Evolutionary conservation across 257 asterid species (phyloP).

Genomic region (Gynochthodes officinalis): DNA sequence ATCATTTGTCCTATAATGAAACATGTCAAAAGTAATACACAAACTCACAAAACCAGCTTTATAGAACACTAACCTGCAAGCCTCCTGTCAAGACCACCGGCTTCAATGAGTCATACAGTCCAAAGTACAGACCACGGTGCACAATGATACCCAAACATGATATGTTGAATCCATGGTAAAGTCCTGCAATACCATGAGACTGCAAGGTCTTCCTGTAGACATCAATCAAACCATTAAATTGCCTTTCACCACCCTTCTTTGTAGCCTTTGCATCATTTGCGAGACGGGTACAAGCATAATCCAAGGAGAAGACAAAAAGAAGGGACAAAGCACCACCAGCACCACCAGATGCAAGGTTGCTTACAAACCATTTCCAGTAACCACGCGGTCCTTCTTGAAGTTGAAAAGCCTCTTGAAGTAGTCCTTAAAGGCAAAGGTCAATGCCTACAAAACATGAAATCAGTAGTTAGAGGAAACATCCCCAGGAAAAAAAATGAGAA

Average conservation of each 20-base stretch:
- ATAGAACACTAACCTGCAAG: conserved; percentile 52
- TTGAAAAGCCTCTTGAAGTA: conserved; percentile 84
- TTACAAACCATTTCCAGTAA: conserved; percentile 95
- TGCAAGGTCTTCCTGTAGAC: conserved; percentile 69
- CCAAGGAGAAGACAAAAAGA: conserved; percentile 84
- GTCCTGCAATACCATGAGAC: conserved; percentile 83
- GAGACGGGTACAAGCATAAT: conserved; percentile 90
- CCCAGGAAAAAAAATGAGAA: background rate
- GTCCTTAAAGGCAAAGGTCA: conserved; percentile 91
- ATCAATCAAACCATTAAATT: conserved; percentile 78
- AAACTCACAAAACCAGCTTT: background rate
- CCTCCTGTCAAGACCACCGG: conserved; percentile 72
- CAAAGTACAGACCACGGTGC: conserved; percentile 84
- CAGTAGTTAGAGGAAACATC: conserved; percentile 15
- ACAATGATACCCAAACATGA: conserved; percentile 90
- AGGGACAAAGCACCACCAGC: conserved; percentile 95
- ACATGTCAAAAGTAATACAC: background rate
- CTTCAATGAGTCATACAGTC: conserved; percentile 83
- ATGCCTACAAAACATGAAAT: conserved; percentile 44
- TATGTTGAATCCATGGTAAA: conserved; percentile 89
- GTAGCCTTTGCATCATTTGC: conserved; percentile 94
- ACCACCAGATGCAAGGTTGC: conserved; percentile 91
- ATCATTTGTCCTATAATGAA: background rate
- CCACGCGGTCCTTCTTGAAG: conserved; percentile 92
- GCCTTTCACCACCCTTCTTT: conserved; percentile 91